Evolutionary conservation across 1,284 basidiomycete species (phyloP).

Genomic region (Tilletia setariae): DNA sequence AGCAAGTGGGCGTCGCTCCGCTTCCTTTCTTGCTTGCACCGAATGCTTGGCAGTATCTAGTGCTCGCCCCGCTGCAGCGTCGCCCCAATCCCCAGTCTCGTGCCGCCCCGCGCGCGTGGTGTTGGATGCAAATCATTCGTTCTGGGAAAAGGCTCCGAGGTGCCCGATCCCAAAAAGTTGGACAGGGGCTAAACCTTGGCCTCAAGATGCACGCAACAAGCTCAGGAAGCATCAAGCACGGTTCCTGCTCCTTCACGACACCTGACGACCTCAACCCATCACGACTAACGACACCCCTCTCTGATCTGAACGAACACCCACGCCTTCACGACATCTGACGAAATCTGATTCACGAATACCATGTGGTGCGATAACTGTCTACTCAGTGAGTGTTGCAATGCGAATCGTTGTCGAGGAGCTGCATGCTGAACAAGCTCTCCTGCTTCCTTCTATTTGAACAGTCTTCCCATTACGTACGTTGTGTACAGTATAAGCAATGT

Average conservation of each 20-base stretch:
- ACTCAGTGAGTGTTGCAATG: conserved; percentile 22
- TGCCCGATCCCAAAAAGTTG: conserved; percentile 1
- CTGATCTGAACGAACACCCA: conserved; percentile 1
- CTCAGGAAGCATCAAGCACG: background rate
- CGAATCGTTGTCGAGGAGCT: background rate
- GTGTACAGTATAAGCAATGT: too few species aligned
- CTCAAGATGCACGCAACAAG: background rate
- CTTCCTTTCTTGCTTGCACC: too few species aligned
- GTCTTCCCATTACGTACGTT: conserved; percentile 33
- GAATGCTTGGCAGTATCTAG: too few species aligned
- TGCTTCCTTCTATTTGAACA: background rate
- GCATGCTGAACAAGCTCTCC: background rate
- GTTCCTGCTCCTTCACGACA: background rate
- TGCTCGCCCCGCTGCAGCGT: too few species aligned
- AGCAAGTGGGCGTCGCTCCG: too few species aligned
- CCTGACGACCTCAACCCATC: conserved; percentile 2
- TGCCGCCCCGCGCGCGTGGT: too few species aligned
- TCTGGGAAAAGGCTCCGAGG: conserved; percentile 3
- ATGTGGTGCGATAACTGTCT: conserved; percentile 47
- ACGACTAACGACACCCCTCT: background rate
- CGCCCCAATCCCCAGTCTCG: too few species aligned
- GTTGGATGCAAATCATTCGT: too few species aligned
- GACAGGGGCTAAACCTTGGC: conserved; percentile 6
- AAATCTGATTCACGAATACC: background rate
- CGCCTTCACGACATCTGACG: background rate